Evolutionary conservation across 768 basidiomycete genomes (phyloP).

Genomic region (Strobilomyces echinocephalus): DNA sequence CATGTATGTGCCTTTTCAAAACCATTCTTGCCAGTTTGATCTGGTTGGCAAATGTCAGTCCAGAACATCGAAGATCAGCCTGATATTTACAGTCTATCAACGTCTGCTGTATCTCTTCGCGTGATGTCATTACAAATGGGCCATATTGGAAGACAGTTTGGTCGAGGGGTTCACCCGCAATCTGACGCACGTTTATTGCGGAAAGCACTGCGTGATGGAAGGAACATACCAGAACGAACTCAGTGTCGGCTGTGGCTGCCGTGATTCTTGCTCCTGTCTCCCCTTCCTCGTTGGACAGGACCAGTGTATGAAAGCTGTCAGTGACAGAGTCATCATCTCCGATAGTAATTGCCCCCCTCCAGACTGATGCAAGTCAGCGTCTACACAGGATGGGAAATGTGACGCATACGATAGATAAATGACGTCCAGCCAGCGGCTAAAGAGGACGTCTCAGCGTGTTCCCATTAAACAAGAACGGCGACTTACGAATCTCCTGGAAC

Average conservation of each 20-base stretch:
- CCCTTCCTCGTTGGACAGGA: conserved; percentile 56
- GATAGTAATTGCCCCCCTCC: conserved; percentile 55
- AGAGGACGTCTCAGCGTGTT: not conserved
- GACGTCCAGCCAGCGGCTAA: conserved; percentile 83
- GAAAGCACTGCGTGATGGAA: not conserved
- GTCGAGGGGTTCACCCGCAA: conserved; percentile 84
- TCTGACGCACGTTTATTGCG: conserved; percentile 33
- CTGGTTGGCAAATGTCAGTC: conserved; percentile 33
- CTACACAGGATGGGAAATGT: not conserved
- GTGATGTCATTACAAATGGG: conserved; percentile 82
- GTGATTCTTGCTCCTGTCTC: conserved; percentile 69
- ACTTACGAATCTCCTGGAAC: conserved; percentile 80
- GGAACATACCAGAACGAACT: conserved; percentile 63
- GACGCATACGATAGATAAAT: conserved; percentile 71
- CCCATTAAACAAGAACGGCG: not conserved
- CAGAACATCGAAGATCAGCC: not conserved
- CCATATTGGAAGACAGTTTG: conserved; percentile 86
- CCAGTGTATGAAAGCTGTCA: conserved; percentile 71
- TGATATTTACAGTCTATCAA: conserved; percentile 65
- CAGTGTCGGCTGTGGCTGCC: conserved; percentile 56
- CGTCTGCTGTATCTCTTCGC: conserved; percentile 77
- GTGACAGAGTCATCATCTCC: conserved; percentile 47
- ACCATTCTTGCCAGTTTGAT: conserved; percentile 74
- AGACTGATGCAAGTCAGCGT: conserved; percentile 22
- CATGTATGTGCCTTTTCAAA: conserved; percentile 88